These are phyloP conservation scores for Talaromyces rugulosus DNA, from an alignment of 2,329 filamentous ascomycete species.

Conservation along the genomic window DNA sequence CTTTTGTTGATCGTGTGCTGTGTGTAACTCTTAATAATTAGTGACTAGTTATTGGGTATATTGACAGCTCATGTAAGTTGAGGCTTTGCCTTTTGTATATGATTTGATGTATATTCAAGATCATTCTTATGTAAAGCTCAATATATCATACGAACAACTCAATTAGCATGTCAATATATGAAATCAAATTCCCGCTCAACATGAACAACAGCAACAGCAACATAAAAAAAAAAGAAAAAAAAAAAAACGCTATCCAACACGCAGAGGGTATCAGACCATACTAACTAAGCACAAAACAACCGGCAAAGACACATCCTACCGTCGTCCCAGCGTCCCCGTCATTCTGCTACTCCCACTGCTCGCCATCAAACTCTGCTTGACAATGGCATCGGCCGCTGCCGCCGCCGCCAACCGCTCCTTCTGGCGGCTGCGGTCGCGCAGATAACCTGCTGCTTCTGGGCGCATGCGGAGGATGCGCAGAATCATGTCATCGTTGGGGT, in stretches of 20 bases:
- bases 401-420: conserved; percentile 89
- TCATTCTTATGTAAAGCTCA: neutral
- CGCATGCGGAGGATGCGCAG: conserved; percentile 91
- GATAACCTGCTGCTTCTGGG: conserved; percentile 79
- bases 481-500: conserved; percentile 98
- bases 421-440: conserved; percentile 86
- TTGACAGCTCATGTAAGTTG: neutral
- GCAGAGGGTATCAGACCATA: conserved; percentile 10
- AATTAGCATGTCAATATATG: neutral
- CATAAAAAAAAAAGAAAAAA: neutral
- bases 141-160: neutral
- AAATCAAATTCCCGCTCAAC: neutral
- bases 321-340: conserved; percentile 39
- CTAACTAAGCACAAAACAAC: neutral
- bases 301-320: conserved; percentile 1
- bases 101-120: neutral
- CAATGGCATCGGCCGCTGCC: conserved; percentile 88
- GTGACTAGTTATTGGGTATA: too few species aligned
- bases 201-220: neutral
- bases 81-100: too few species aligned
- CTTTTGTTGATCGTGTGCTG: neutral
- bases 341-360: conserved; percentile 51
- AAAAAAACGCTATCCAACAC: neutral
- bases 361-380: conserved; percentile 77
- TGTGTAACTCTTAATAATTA: neutral